These are phyloP conservation scores for Arabidopsis suecica DNA, from an alignment of 345 rosid genomes.

Conservation along the genomic window DNA sequence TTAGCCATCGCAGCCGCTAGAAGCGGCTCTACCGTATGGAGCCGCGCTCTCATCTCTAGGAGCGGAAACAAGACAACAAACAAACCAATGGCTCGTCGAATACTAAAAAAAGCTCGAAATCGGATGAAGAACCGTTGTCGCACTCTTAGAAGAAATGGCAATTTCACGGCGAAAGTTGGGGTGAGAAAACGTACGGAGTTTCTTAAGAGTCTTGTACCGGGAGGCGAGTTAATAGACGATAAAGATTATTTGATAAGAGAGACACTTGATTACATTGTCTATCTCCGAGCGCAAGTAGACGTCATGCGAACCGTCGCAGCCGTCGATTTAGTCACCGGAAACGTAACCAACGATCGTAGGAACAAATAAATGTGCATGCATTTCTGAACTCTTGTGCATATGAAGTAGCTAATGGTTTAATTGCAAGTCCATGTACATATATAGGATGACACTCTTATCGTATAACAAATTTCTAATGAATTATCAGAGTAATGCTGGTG, in stretches of 20 bases:
- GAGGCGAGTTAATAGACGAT: conserved; percentile 68
- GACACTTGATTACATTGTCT: conserved; percentile 80
- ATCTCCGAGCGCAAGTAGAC: conserved; percentile 80
- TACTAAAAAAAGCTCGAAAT: conserved; percentile 39
- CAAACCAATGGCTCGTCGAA: conserved; percentile 36
- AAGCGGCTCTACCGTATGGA: conserved; percentile 67
- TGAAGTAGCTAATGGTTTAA: conserved; percentile 30
- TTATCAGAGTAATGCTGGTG: neutral
- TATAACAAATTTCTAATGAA: conserved; percentile 14
- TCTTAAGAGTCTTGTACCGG: conserved; percentile 74
- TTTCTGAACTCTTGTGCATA: conserved; percentile 32
- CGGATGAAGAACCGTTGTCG: conserved; percentile 34
- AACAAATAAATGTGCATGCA: conserved; percentile 24
- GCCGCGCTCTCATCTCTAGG: conserved; percentile 65
- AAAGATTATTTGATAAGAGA: conserved; percentile 66
- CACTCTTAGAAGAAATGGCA: conserved; percentile 2
- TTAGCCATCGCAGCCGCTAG: conserved; percentile 77
- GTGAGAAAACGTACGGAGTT: conserved; percentile 62
- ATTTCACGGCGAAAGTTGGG: conserved; percentile 50
- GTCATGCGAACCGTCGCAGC: conserved; percentile 65
- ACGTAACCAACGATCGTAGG: conserved; percentile 12
- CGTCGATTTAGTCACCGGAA: conserved; percentile 24
- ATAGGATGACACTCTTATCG: conserved; percentile 21
- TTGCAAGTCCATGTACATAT: conserved; percentile 18
- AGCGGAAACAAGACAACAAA: conserved; percentile 22